Percentiles rank a stretch among this genome's conserved stretches.
These are phyloP conservation scores for Penicillium dipodomyicola DNA, from an alignment of 495 filamentous ascomycete species.

Conservation along the genomic window DNA sequence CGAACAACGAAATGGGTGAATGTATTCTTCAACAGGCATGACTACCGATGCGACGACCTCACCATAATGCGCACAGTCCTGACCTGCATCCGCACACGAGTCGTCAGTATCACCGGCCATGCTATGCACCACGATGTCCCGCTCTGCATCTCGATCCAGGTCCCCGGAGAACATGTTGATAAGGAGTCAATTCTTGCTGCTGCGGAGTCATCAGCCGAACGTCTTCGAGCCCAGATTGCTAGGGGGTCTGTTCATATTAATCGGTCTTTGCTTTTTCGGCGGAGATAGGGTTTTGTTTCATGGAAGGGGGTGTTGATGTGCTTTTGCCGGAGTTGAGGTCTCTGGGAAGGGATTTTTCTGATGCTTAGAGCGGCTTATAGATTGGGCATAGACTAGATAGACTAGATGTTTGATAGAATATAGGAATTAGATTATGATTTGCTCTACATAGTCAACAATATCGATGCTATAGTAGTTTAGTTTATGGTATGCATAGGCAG, in stretches of 20 bases:
- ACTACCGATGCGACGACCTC: constrained; percentile 1
- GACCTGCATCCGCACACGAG: constrained; percentile 9
- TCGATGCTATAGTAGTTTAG: neutral
- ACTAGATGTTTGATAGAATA: neutral
- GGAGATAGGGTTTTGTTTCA: neutral
- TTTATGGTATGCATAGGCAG: neutral
- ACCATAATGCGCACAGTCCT: constrained; percentile 6
- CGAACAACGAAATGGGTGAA: constrained; percentile 3
- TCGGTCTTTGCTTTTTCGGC: constrained; percentile 4
- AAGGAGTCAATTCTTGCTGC: constrained; percentile 6
- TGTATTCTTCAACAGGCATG: constrained; percentile 1
- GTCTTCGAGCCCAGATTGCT: neutral
- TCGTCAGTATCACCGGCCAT: constrained; percentile 3
- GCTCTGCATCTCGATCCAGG: constrained; percentile 6
- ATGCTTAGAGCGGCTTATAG: neutral
- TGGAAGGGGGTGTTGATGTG: neutral
- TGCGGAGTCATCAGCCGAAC: constrained; percentile 3
- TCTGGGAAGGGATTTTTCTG: neutral
- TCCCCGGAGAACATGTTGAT: constrained; percentile 1
- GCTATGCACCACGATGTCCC: constrained; percentile 6
- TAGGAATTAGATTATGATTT: neutral
- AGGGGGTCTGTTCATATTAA: neutral
- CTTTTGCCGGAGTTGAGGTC: neutral
- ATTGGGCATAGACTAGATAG: neutral
- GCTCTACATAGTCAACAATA: neutral